These are phyloP conservation scores for Fusarium succisae DNA, from an alignment of 2,329 filamentous ascomycete genomes.

Conservation along the genomic window DNA sequence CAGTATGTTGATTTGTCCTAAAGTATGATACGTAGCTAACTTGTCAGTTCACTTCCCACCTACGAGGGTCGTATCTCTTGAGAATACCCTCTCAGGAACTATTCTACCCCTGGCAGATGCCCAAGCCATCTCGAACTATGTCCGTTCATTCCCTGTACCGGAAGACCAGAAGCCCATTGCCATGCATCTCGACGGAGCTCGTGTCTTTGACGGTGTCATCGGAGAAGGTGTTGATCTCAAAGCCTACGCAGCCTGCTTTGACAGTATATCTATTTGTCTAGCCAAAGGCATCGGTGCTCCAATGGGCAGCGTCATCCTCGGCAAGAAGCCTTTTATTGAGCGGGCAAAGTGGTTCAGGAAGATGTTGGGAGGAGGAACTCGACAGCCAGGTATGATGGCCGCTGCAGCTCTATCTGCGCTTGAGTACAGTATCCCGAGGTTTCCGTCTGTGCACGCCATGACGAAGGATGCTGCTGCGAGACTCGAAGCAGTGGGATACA, in stretches of 20 bases:
- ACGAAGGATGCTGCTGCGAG: constrained; percentile 24
- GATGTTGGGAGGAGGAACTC: constrained; percentile 74
- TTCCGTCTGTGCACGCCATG: constrained; percentile 33
- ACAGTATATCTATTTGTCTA: constrained; percentile 79
- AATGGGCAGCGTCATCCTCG: constrained; percentile 76
- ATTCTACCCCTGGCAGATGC: constrained; percentile 78
- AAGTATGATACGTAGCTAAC: constrained; percentile 34
- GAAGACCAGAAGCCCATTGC: constrained; percentile 61
- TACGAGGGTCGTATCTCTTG: constrained; percentile 78
- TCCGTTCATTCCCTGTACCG: constrained; percentile 52
- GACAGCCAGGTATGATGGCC: constrained; percentile 76
- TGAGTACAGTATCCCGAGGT: constrained; percentile 33
- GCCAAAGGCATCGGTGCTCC: constrained; percentile 82
- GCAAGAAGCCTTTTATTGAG: constrained; percentile 49
- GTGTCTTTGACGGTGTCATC: constrained; percentile 78
- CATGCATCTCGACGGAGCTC: constrained; percentile 78
- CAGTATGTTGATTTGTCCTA: constrained; percentile 20
- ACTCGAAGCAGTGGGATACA: constrained; percentile 30
- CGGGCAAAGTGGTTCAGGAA: constrained; percentile 62
- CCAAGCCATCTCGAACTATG: constrained; percentile 73
- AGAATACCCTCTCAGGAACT: constrained; percentile 82
- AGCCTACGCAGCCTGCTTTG: constrained; percentile 73
- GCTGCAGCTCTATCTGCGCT: constrained; percentile 75
- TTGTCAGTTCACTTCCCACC: constrained; percentile 79
- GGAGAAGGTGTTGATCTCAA: constrained; percentile 70